These are phyloP conservation scores for Afroboletus lepidellus DNA, from an alignment of 1,284 basidiomycete species.

Conservation along the genomic window DNA sequence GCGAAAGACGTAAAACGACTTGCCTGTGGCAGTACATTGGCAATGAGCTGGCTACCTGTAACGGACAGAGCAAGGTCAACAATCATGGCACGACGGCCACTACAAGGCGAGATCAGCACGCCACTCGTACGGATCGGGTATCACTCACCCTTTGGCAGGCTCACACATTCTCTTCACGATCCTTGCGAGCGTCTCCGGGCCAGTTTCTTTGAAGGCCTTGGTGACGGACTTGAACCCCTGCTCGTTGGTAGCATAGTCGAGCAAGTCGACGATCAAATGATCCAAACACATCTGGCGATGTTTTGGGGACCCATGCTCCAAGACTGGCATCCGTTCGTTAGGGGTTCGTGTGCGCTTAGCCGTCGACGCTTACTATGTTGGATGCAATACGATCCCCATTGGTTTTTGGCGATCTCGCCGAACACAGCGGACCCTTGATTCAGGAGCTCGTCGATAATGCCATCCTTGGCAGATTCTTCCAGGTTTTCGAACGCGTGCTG, in stretches of 20 bases:
- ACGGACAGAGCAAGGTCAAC: constrained; percentile 78
- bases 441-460: constrained; percentile 75
- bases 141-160: constrained; percentile 65
- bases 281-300: constrained; percentile 71
- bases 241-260: constrained; percentile 75
- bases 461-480: constrained; percentile 77
- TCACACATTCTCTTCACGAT: constrained; percentile 80
- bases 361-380: constrained; percentile 64
- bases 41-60: constrained; percentile 81
- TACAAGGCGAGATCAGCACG: constrained; percentile 29
- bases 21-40: constrained; percentile 72
- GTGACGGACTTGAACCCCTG: constrained; percentile 81
- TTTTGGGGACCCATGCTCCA: constrained; percentile 74
- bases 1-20: constrained; percentile 4
- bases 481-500: constrained; percentile 85
- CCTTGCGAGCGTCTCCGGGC: constrained; percentile 65
- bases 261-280: constrained; percentile 66
- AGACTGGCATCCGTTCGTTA: constrained; percentile 34
- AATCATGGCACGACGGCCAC: constrained; percentile 75
- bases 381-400: constrained; percentile 83
- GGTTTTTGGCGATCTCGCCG: constrained; percentile 75
- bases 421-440: constrained; percentile 67
- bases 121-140: not conserved
- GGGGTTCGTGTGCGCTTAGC: not conserved
- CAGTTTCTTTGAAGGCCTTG: constrained; percentile 81